Base-by-base conservation (phyloP, 2,329 filamentous ascomycete genomes). In the Mycosphaerella arachidis region DNA sequence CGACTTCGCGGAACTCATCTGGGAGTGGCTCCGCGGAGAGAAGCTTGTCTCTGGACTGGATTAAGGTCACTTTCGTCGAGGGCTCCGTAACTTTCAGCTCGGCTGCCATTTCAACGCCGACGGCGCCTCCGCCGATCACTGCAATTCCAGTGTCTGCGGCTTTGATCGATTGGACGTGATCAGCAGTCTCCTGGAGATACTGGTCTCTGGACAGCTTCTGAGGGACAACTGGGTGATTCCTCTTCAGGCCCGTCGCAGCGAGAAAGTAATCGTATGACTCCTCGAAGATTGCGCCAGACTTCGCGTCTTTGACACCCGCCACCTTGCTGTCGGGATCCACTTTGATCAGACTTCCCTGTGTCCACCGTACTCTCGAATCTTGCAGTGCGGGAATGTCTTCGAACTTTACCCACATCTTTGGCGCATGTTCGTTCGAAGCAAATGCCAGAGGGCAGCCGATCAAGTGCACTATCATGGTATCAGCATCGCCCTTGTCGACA, bases 71-170 rank as follows among this genome's bases (percentile, higher is more conserved):
- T 45, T 82, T 82, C 56, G 85, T 77, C 10, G 82, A 68, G 0
- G 90, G 89, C 62, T 87, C 81, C 27, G 86, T 77, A 50, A 83
- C 73, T 74, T 92, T 92, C 56, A 92, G 78, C 75, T 94, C 90
- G 1, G 88, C 85, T 0, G 90, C 89, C 81, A 93, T 91, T 72
- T 93, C 90, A 57, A 92, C 86, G 8, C 90, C 90, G 1, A 92
- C 90, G 6, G 90, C 90, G 53, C 81, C 85, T 64, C 90, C 90
- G 18, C 90, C 89, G n/a, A 93, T 85, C 24, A 93, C 80, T 0
- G 90, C 82, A 1, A 92, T 83, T 0, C 83, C 85, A 20, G 84
- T 77, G 4, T 73, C 75, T 1, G 84, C 83, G 31, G 77, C 72
- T 1, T 86, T 79, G 12, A 76, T 73, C 20, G 48, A 53, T 7